phyloP scores from a whole-genome alignment of 75 land plant species.

The Chamaecyparis obtusa region DNA sequence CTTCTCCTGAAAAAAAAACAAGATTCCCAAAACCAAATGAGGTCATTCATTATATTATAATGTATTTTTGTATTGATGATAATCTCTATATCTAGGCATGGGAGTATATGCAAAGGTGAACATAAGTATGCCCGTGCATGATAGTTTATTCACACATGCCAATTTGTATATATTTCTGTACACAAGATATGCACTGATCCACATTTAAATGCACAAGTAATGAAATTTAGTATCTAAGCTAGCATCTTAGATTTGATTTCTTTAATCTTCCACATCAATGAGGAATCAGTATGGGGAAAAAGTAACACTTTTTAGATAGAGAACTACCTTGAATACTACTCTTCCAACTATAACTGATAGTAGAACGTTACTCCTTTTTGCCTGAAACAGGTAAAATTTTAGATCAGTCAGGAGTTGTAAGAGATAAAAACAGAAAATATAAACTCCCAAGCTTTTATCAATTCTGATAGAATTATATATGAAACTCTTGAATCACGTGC shows the following conservation, averaged over 20 bases:
- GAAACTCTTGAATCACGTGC: background rate
- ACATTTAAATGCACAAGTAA: background rate
- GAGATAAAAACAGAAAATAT: background rate
- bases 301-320: background rate
- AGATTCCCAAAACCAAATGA: conserved; percentile 2
- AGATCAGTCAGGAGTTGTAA: background rate
- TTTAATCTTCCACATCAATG: background rate
- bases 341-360: conserved; percentile 35
- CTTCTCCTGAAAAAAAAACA: conserved; percentile 30
- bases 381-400: conserved; percentile 24
- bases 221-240: background rate
- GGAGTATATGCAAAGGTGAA: background rate
- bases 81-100: background rate
- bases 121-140: background rate
- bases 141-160: background rate
- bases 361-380: conserved; percentile 41
- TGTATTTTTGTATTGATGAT: background rate
- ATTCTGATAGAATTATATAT: background rate
- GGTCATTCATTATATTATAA: conserved; percentile 10
- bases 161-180: background rate
- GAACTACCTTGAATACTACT: conserved; percentile 31
- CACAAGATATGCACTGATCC: background rate
- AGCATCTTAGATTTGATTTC: background rate
- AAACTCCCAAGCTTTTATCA: background rate
- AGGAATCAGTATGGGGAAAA: background rate